Evolutionary conservation across 2,329 filamentous ascomycete genomes (phyloP).

Genomic region (Fusarium ramigenum): DNA sequence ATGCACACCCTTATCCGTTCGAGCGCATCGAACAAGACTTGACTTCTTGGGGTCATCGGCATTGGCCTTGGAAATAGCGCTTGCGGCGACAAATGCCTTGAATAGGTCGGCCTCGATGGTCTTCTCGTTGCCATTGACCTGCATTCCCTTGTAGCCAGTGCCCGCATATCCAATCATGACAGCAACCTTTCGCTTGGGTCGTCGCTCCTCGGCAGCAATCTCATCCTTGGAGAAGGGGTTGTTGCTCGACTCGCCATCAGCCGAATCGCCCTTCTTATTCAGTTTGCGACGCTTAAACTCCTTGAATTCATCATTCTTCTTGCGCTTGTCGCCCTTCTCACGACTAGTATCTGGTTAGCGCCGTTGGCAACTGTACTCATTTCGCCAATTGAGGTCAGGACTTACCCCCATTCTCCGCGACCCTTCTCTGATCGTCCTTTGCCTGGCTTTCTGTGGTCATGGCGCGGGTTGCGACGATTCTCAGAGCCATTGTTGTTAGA

Average conservation of each 20-base stretch:
- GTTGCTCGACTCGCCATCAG: conserved; percentile 42
- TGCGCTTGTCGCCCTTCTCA: conserved; percentile 51
- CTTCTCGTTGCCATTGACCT: conserved; percentile 83
- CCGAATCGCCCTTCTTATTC: conserved; percentile 48
- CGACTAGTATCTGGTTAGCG: conserved; percentile 51
- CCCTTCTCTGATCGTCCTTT: conserved; percentile 46
- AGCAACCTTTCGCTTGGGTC: conserved; percentile 95
- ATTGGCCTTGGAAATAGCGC: conserved; percentile 96
- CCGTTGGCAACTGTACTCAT: conserved; percentile 40
- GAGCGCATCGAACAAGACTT: conserved; percentile 89
- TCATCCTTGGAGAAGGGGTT: conserved; percentile 76
- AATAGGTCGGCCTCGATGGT: conserved; percentile 98
- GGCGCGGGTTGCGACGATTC: conserved; percentile 43
- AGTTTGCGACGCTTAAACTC: conserved; percentile 55
- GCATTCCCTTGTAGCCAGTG: conserved; percentile 97
- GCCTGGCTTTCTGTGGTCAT: conserved; percentile 43
- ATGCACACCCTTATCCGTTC: conserved; percentile 97
- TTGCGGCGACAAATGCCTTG: conserved; percentile 86
- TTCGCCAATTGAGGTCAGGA: neutral
- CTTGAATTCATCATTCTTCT: conserved; percentile 52
- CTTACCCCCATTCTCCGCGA: conserved; percentile 46
- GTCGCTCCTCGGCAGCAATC: conserved; percentile 85
- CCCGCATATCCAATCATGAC: conserved; percentile 96
- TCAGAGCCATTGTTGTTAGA: conserved; percentile 32
- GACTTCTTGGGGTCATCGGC: conserved; percentile 97